Evolutionary conservation across 1,139 yeast genomes (phyloP).

Genomic region (Hyphopichia khmerensis): DNA sequence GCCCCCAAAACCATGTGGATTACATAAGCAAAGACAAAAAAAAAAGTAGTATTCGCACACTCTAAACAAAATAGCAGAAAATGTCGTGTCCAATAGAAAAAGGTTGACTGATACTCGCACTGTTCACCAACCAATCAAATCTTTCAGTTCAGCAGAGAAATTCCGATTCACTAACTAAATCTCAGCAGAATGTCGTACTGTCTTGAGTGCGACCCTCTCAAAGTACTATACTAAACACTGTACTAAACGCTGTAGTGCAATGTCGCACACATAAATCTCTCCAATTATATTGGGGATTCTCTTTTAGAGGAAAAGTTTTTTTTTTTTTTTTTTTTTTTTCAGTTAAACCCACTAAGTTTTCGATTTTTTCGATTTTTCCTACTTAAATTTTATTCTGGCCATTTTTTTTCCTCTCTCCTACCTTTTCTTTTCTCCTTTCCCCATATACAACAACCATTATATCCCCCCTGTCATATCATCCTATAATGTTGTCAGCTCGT

Average conservation of each 20-base stretch:
- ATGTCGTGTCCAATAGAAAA: background rate
- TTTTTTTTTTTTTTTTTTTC: too few relatives aligned
- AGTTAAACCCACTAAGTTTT: background rate
- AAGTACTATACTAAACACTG: too few relatives aligned
- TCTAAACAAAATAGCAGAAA: background rate
- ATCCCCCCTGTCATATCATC: background rate
- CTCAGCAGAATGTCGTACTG: background rate
- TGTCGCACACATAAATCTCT: background rate
- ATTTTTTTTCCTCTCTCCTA: background rate
- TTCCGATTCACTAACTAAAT: background rate
- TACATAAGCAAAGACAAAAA: background rate
- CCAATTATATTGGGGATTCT: constrained; percentile 4
- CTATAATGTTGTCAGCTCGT: constrained; percentile 74
- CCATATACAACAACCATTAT: constrained; percentile 1
- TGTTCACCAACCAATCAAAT: constrained; percentile 5
- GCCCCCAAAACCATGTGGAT: constrained; percentile 2
- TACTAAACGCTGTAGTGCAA: too few relatives aligned
- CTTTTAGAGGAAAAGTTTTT: background rate
- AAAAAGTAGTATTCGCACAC: too few relatives aligned
- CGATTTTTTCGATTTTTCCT: background rate
- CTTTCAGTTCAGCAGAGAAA: background rate
- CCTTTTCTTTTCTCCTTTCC: background rate
- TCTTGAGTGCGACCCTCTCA: background rate
- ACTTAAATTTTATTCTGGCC: constrained; percentile 1
- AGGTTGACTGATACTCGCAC: background rate